phyloP scores from a whole-genome alignment of 495 filamentous ascomycete species.

The Xylaria flabelliformis region DNA sequence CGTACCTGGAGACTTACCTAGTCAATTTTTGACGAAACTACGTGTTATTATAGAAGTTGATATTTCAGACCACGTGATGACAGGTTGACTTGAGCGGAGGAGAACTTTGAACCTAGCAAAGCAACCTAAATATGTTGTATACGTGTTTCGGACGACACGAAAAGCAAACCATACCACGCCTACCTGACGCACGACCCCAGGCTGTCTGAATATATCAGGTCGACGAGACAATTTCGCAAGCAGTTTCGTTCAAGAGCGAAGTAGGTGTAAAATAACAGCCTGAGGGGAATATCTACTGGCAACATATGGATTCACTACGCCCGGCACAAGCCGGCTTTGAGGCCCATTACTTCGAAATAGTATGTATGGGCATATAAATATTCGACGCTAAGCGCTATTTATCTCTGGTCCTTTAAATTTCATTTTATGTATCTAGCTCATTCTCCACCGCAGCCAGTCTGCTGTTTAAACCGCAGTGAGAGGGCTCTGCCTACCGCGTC shows the following conservation, averaged over 20 bases:
- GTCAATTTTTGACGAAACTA: not conserved
- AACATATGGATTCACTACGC: not conserved
- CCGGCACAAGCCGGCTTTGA: not conserved
- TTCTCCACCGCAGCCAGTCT: too few species aligned
- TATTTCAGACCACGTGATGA: not conserved
- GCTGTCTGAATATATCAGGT: too few species aligned
- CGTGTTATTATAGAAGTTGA: not conserved
- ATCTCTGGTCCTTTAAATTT: too few species aligned
- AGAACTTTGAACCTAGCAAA: not conserved
- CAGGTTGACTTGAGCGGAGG: not conserved
- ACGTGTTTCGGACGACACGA: not conserved
- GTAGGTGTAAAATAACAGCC: not conserved
- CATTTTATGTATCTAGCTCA: too few species aligned
- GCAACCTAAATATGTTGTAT: not conserved
- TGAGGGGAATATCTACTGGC: not conserved
- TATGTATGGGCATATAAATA: not conserved
- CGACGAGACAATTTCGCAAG: not conserved
- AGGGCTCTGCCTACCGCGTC: too few species aligned
- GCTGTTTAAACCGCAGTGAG: too few species aligned
- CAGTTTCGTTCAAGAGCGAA: not conserved
- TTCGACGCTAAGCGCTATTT: too few species aligned
- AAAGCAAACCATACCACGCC: too few species aligned
- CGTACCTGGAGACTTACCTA: not conserved
- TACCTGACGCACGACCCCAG: too few species aligned
- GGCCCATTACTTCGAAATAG: not conserved